These are phyloP conservation scores for Epichloe amarillans DNA, from an alignment of 2,329 filamentous ascomycete genomes.

Conservation along the genomic window DNA sequence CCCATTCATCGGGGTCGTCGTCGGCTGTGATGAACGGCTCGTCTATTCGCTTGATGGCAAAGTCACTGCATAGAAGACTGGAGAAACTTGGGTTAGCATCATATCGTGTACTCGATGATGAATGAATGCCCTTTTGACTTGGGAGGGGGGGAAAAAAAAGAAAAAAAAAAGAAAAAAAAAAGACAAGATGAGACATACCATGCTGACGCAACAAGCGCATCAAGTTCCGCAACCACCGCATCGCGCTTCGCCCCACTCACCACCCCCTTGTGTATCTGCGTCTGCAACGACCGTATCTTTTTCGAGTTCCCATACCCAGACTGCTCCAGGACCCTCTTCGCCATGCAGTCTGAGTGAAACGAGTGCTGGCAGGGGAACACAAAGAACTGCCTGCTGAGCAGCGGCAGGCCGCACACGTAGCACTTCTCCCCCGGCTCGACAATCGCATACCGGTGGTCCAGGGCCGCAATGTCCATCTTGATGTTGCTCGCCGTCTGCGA, in stretches of 20 bases:
- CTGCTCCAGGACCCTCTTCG: conserved; percentile 71
- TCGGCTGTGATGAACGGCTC: conserved; percentile 71
- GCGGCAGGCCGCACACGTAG: conserved; percentile 72
- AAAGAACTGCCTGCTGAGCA: conserved; percentile 88
- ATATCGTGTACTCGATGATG: too few species aligned
- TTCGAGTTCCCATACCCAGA: conserved; percentile 62
- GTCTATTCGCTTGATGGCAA: conserved; percentile 87
- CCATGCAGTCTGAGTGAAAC: conserved; percentile 91
- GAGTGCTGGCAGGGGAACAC: conserved; percentile 98
- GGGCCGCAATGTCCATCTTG: conserved; percentile 70
- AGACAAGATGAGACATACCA: conserved; percentile 45
- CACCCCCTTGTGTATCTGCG: conserved; percentile 65
- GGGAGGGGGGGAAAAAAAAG: too few species aligned
- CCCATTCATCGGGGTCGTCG: conserved; percentile 75
- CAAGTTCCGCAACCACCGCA: conserved; percentile 73
- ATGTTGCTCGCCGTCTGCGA: conserved; percentile 83
- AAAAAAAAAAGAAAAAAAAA: neutral
- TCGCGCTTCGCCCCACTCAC: conserved; percentile 61
- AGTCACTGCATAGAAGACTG: conserved; percentile 86
- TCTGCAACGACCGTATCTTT: conserved; percentile 74
- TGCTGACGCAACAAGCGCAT: conserved; percentile 77
- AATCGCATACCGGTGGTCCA: conserved; percentile 86
- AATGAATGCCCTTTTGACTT: too few species aligned
- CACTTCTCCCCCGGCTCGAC: conserved; percentile 94
- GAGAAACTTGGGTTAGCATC: conserved; percentile 5